A percentile compares a stretch with the other conserved stretches of the same genome.
These are phyloP conservation scores for Salicornia ramosissima DNA, from an alignment of 148 eudicot genomes.

Conservation along the genomic window DNA sequence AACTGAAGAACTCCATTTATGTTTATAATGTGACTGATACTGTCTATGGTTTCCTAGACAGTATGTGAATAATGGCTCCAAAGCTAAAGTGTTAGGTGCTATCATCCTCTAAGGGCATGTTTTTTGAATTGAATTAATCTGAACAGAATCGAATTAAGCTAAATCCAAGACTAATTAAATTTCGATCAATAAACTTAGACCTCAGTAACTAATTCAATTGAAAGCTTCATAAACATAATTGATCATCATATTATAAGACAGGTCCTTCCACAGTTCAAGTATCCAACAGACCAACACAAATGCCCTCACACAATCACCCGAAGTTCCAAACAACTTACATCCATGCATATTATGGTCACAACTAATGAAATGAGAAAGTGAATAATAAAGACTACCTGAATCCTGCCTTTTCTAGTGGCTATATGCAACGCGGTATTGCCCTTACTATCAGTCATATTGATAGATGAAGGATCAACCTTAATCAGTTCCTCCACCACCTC, in stretches of 20 bases:
- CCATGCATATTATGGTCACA: neutral
- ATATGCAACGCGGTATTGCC: slow-evolving; percentile 77
- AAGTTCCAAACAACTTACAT: neutral
- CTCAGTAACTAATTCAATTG: neutral
- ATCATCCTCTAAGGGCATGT: neutral
- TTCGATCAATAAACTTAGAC: neutral
- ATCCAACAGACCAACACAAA: neutral
- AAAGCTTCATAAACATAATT: neutral
- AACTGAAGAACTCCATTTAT: too few relatives aligned
- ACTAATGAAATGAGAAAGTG: neutral
- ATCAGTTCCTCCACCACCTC: slow-evolving; percentile 76
- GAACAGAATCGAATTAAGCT: too few relatives aligned
- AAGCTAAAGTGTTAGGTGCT: slow-evolving; percentile 1
- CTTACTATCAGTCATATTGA: slow-evolving; percentile 68
- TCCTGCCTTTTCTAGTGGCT: slow-evolving; percentile 73
- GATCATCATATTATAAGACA: neutral
- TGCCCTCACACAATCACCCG: neutral
- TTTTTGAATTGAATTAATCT: too few relatives aligned
- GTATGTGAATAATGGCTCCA: neutral
- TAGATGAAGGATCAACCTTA: slow-evolving; percentile 46
- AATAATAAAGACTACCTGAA: slow-evolving; percentile 43
- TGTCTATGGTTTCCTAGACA: neutral
- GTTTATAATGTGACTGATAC: neutral
- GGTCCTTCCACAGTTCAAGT: neutral
- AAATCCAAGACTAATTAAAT: too few relatives aligned